Conservation (phyloP, 768 basidiomycete species). For the Boletus sp. region DNA sequence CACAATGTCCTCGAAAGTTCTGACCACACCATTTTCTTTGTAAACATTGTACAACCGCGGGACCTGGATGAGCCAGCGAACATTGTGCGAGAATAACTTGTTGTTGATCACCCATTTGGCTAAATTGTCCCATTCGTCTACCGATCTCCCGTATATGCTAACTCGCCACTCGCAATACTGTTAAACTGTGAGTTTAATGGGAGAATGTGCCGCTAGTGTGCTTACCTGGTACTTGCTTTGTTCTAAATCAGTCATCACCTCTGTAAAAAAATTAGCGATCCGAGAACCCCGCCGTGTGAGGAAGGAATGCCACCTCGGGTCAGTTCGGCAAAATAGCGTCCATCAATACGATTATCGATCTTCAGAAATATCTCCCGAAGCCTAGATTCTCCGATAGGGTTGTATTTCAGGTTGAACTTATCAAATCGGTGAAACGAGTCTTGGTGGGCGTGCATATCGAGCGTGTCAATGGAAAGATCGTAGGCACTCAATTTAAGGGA, state of each 20-base stretch:
- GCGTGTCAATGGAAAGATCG: conserved; percentile 96
- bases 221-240: conserved; percentile 96
- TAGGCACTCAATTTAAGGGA: conserved; percentile 94
- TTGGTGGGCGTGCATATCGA: conserved; percentile 99
- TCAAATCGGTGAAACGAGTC: conserved; percentile 99
- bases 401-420: conserved; percentile 97
- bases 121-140: conserved; percentile 94
- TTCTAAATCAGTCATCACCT: conserved; percentile 96
- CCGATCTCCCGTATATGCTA: conserved; percentile 85
- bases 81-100: conserved; percentile 94
- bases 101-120: conserved; percentile 95
- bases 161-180: conserved; percentile 97
- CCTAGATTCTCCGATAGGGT: conserved; percentile 92
- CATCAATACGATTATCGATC: conserved; percentile 92
- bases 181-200: neutral
- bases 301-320: conserved; percentile 63
- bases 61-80: conserved; percentile 95
- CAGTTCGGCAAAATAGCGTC: conserved; percentile 90
- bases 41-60: conserved; percentile 95
- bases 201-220: neutral
- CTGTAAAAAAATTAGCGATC: conserved; percentile 38
- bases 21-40: conserved; percentile 78
- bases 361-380: conserved; percentile 97
- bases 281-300: neutral
- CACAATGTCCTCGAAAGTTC: conserved; percentile 90